A percentile compares a stretch with the other conserved stretches of the same genome.
These are phyloP conservation scores for Starmerella vitae DNA, from an alignment of 805 yeast genomes.

Conservation along the genomic window DNA sequence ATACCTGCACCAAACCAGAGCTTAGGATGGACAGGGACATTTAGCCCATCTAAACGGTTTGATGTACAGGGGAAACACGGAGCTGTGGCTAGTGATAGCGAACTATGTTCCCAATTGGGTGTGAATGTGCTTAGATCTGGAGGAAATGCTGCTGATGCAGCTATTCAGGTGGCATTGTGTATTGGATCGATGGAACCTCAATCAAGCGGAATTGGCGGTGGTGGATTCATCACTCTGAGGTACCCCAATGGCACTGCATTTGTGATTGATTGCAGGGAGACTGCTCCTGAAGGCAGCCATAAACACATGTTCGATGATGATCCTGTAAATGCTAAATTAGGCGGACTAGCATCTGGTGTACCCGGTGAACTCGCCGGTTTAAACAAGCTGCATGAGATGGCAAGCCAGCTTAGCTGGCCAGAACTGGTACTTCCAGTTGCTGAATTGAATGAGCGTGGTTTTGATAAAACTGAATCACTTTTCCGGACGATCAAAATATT, in stretches of 20 bases:
- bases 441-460: conserved; percentile 51
- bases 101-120: conserved; percentile 51
- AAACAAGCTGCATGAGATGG: conserved; percentile 42
- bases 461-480: conserved; percentile 37
- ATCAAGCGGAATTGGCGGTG: conserved; percentile 89
- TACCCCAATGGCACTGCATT: conserved; percentile 36
- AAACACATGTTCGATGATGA: conserved; percentile 49
- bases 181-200: conserved; percentile 73
- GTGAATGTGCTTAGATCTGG: conserved; percentile 36
- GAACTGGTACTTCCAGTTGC: conserved; percentile 66
- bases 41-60: conserved; percentile 11
- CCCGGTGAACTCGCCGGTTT: conserved; percentile 90
- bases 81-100: conserved; percentile 57
- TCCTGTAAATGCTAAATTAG: conserved; percentile 42
- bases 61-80: conserved; percentile 30
- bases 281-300: conserved; percentile 55
- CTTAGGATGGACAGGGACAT: conserved; percentile 17
- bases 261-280: conserved; percentile 75
- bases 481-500: conserved; percentile 31
- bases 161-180: conserved; percentile 77
- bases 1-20: neutral
- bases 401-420: conserved; percentile 58
- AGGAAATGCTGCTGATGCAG: conserved; percentile 90
- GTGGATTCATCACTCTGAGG: conserved; percentile 53
- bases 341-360: conserved; percentile 77